A percentile compares a stretch with the other conserved stretches of the same genome.
phyloP scores from a whole-genome alignment of 2,329 filamentous ascomycete species.

The Periconia sp. region DNA sequence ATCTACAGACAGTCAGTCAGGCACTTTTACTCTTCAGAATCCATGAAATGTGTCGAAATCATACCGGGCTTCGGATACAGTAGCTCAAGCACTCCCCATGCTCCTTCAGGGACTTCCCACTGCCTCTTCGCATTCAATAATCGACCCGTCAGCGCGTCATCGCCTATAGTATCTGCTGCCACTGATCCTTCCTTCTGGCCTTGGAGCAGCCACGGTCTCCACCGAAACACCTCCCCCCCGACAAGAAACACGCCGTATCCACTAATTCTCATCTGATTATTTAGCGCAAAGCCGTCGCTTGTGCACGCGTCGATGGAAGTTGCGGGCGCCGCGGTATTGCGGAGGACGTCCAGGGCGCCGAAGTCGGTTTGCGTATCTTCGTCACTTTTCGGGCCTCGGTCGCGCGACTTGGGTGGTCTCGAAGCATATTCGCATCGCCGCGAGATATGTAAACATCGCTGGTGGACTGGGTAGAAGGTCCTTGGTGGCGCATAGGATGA shows the following conservation, averaged over 20 bases:
- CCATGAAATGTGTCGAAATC: slow-evolving; percentile 24
- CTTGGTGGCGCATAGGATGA: slow-evolving; percentile 3
- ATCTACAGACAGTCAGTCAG: slow-evolving; percentile 60
- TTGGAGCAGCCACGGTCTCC: slow-evolving; percentile 77
- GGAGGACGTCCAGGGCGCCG: slow-evolving; percentile 76
- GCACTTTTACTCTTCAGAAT: not conserved
- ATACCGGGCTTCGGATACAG: slow-evolving; percentile 89
- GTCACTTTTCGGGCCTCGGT: slow-evolving; percentile 65
- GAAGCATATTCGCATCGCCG: slow-evolving; percentile 19
- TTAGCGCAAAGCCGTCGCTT: slow-evolving; percentile 82
- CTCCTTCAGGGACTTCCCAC: slow-evolving; percentile 74
- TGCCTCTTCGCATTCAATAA: slow-evolving; percentile 80
- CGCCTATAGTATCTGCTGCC: slow-evolving; percentile 44
- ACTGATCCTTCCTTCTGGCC: slow-evolving; percentile 42
- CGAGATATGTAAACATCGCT: slow-evolving; percentile 30
- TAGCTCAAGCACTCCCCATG: slow-evolving; percentile 76
- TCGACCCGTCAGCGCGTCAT: slow-evolving; percentile 44
- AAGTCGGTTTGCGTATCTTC: slow-evolving; percentile 77
- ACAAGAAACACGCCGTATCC: slow-evolving; percentile 78
- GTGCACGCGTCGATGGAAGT: slow-evolving; percentile 85
- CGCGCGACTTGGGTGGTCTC: slow-evolving; percentile 53
- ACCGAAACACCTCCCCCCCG: slow-evolving; percentile 85
- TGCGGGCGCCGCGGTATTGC: slow-evolving; percentile 74
- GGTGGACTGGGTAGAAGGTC: not conserved
- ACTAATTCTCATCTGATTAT: slow-evolving; percentile 75